phyloP scores from a whole-genome alignment of 2,329 filamentous ascomycete species.

The Nemania abortiva region DNA sequence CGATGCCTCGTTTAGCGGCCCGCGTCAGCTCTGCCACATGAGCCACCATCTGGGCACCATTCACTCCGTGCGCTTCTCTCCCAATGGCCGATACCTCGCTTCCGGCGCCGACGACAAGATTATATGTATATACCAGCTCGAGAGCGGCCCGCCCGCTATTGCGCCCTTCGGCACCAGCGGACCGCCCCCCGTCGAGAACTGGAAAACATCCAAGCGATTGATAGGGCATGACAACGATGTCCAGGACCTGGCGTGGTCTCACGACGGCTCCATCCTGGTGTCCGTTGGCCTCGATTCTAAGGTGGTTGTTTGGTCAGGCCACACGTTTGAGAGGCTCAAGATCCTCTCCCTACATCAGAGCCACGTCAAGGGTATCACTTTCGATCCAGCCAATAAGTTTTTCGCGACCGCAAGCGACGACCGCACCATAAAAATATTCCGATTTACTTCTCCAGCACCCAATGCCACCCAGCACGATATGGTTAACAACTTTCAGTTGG shows the following conservation, averaged over 20 bases:
- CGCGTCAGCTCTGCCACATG: slow-evolving; percentile 96
- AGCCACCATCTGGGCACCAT: slow-evolving; percentile 98
- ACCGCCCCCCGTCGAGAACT: slow-evolving; percentile 93
- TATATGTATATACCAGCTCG: slow-evolving; percentile 94
- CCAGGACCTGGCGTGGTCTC: slow-evolving; percentile 96
- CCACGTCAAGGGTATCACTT: slow-evolving; percentile 98
- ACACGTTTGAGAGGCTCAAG: slow-evolving; percentile 98
- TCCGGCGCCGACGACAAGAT: slow-evolving; percentile 99
- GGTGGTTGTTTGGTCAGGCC: slow-evolving; percentile 97
- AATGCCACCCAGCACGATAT: slow-evolving; percentile 96
- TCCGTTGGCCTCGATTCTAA: slow-evolving; percentile 98
- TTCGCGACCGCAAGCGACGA: slow-evolving; percentile 99
- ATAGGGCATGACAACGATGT: slow-evolving; percentile 99
- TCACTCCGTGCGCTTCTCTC: slow-evolving; percentile 95
- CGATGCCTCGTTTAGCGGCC: slow-evolving; percentile 77
- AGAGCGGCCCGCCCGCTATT: slow-evolving; percentile 81
- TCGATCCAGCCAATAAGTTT: slow-evolving; percentile 98
- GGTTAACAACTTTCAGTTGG: slow-evolving; percentile 94
- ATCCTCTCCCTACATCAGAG: slow-evolving; percentile 92
- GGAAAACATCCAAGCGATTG: slow-evolving; percentile 92
- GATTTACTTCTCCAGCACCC: slow-evolving; percentile 89
- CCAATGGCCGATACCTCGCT: slow-evolving; percentile 93
- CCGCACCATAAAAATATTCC: slow-evolving; percentile 94
- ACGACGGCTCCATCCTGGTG: slow-evolving; percentile 93
- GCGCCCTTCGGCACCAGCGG: slow-evolving; percentile 85